These are phyloP conservation scores for Parathielavia appendiculata DNA, from an alignment of 495 filamentous ascomycete species.

Conservation along the genomic window DNA sequence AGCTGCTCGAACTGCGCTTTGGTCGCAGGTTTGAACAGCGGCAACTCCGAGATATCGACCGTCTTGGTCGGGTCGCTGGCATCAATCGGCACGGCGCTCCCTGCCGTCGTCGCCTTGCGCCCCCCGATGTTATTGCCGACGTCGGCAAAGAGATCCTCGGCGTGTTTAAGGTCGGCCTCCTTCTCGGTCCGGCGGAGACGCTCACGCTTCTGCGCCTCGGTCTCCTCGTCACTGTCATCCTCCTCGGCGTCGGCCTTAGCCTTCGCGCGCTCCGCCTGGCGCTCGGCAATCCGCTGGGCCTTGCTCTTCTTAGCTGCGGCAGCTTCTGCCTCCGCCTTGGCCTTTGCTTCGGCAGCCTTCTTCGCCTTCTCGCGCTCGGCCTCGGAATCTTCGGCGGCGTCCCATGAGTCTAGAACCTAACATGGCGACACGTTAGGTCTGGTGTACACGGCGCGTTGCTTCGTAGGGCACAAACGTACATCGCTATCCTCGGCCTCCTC, in stretches of 20 bases:
- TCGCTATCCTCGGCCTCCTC: constrained; percentile 83
- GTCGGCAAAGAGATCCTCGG: constrained; percentile 81
- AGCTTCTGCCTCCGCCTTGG: constrained; percentile 85
- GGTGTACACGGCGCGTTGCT: background rate
- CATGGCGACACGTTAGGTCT: constrained; percentile 16
- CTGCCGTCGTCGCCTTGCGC: constrained; percentile 51
- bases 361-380: constrained; percentile 91
- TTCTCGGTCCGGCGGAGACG: constrained; percentile 73
- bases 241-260: constrained; percentile 41
- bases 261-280: constrained; percentile 46
- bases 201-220: constrained; percentile 64
- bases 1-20: constrained; percentile 77
- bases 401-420: constrained; percentile 94
- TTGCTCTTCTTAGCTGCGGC: constrained; percentile 89
- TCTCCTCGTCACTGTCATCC: constrained; percentile 61
- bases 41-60: constrained; percentile 71
- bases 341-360: constrained; percentile 78
- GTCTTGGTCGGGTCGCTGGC: constrained; percentile 65
- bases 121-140: constrained; percentile 63
- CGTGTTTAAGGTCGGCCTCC: constrained; percentile 84
- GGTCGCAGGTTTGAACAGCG: constrained; percentile 82
- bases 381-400: constrained; percentile 94
- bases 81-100: constrained; percentile 63
- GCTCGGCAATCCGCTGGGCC: constrained; percentile 81
- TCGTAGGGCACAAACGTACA: constrained; percentile 46